These are phyloP conservation scores for Lentinula lateritia DNA, from an alignment of 768 basidiomycete species.

Conservation along the genomic window DNA sequence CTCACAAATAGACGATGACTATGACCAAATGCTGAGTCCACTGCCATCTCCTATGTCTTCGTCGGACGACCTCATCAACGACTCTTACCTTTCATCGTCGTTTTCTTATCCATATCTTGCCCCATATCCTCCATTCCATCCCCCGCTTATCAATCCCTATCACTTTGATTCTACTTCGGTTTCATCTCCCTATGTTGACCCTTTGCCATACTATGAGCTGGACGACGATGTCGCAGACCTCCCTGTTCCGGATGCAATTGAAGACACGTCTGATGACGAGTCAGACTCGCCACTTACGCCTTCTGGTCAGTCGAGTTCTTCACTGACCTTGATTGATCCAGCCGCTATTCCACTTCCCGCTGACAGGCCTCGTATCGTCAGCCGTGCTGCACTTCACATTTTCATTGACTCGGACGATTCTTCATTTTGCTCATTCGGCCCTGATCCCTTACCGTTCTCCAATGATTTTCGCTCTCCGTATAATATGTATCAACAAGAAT, in stretches of 20 bases:
- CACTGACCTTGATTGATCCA: conserved; percentile 46
- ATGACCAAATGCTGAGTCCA: conserved; percentile 58
- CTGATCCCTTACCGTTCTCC: conserved; percentile 69
- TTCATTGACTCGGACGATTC: conserved; percentile 57
- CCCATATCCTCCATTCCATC: conserved; percentile 58
- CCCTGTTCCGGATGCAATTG: conserved; percentile 74
- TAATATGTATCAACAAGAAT: conserved; percentile 54
- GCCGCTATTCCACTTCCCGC: conserved; percentile 44
- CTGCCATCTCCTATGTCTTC: conserved; percentile 68
- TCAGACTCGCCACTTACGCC: conserved; percentile 67
- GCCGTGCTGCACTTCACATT: conserved; percentile 46
- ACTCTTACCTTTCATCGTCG: conserved; percentile 42
- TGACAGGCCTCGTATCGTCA: conserved; percentile 43
- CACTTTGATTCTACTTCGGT: conserved; percentile 39
- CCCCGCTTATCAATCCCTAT: conserved; percentile 48
- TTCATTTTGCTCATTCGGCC: conserved; percentile 61
- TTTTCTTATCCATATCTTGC: conserved; percentile 53
- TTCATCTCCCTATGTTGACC: conserved; percentile 38
- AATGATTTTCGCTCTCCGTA: conserved; percentile 42
- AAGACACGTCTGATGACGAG: conserved; percentile 83
- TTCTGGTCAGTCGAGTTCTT: conserved; percentile 52
- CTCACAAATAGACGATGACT: conserved; percentile 55
- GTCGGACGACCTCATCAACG: conserved; percentile 65
- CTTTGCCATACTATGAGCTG: conserved; percentile 57
- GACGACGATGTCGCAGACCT: conserved; percentile 62